Evolutionary conservation across 805 yeast genomes (phyloP).

Genomic region (Candida sphagnicola): DNA sequence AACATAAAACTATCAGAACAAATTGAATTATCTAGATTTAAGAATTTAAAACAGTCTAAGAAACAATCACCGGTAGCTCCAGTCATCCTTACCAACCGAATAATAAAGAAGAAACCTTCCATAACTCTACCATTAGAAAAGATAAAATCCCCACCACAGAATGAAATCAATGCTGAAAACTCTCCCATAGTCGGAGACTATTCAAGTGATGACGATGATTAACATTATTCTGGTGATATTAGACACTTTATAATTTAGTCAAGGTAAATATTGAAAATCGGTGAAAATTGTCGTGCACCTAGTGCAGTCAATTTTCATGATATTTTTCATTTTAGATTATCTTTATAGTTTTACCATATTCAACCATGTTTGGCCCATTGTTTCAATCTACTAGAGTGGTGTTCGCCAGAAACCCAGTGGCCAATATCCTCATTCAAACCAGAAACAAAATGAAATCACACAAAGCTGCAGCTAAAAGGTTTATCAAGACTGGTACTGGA

Average conservation of each 20-base stretch:
- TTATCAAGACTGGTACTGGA: slow-evolving; percentile 72
- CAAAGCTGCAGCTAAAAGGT: slow-evolving; percentile 83
- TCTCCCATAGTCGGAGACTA: slow-evolving; percentile 4
- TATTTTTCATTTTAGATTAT: neutral
- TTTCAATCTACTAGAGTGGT: slow-evolving; percentile 5
- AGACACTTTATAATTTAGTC: no score
- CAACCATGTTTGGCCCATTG: slow-evolving; percentile 4
- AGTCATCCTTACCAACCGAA: neutral
- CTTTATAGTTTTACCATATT: neutral
- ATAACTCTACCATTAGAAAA: neutral
- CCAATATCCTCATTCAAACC: slow-evolving; percentile 29
- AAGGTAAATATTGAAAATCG: neutral
- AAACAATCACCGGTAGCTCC: neutral
- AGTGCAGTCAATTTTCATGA: neutral
- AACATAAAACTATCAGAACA: slow-evolving; percentile 18
- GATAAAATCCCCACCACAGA: slow-evolving; percentile 1
- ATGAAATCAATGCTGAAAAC: no score
- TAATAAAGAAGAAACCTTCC: slow-evolving; percentile 1
- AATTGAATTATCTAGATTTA: slow-evolving; percentile 15
- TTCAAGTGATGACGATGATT: slow-evolving; percentile 3
- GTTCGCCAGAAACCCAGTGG: slow-evolving; percentile 16
- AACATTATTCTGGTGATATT: neutral
- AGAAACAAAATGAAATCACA: slow-evolving; percentile 67
- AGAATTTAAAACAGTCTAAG: slow-evolving; percentile 7
- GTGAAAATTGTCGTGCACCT: neutral